phyloP scores from a whole-genome alignment of 306 rosid genomes.

The Trichosanthes truncata region DNA sequence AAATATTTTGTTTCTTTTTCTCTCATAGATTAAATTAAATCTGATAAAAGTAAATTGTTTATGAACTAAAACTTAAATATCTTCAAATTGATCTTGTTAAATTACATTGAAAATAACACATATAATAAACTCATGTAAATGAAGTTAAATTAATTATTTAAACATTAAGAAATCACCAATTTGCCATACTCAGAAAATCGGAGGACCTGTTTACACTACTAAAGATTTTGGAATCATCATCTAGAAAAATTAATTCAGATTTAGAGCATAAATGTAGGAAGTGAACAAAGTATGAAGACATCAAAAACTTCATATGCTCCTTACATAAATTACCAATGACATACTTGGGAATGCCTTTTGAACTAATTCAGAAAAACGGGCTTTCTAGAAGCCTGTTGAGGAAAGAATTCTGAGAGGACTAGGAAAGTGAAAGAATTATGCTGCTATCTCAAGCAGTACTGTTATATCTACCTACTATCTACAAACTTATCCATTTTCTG shows the following conservation, averaged over 20 bases:
- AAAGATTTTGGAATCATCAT: background rate
- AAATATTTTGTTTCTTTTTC: background rate
- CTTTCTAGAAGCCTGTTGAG: background rate
- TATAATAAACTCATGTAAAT: no score
- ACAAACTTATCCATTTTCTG: background rate
- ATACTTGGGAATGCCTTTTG: background rate
- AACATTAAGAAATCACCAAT: background rate
- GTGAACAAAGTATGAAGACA: background rate
- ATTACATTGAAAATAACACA: background rate
- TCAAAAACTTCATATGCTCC: background rate
- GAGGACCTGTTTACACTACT: background rate
- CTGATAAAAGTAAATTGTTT: no score
- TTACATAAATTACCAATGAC: background rate
- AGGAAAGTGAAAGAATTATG: background rate
- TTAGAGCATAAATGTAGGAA: background rate
- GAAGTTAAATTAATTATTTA: no score
- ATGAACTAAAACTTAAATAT: background rate
- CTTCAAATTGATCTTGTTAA: background rate
- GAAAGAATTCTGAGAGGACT: background rate
- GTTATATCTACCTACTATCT: background rate
- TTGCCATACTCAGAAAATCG: background rate
- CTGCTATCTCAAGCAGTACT: background rate
- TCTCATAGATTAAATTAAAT: background rate
- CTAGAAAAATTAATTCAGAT: background rate
- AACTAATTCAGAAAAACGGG: background rate